A percentile compares a stretch with the other conserved stretches of the same genome.
phyloP scores from a whole-genome alignment of 805 yeast genomes.

The Teunomyces gatunensis region DNA sequence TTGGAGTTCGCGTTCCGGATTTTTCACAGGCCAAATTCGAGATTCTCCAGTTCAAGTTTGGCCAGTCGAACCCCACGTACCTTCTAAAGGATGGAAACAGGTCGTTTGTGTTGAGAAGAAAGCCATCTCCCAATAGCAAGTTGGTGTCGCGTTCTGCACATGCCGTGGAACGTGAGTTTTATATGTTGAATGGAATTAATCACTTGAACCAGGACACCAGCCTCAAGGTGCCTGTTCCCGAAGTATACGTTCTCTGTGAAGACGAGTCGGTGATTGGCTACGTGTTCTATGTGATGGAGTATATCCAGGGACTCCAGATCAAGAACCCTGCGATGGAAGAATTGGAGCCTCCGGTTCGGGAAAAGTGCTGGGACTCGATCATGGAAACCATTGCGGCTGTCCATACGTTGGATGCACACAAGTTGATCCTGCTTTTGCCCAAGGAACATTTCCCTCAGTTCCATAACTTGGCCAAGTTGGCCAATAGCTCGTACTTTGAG shows the following conservation, averaged over 20 bases:
- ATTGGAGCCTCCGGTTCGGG: slow-evolving; percentile 21
- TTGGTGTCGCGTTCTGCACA: slow-evolving; percentile 58
- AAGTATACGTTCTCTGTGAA: slow-evolving; percentile 51
- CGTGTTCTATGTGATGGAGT: slow-evolving; percentile 62
- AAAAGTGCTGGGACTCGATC: slow-evolving; percentile 46
- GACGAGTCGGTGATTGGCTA: slow-evolving; percentile 54
- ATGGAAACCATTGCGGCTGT: slow-evolving; percentile 47
- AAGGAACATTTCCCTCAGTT: slow-evolving; percentile 43
- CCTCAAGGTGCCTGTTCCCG: slow-evolving; percentile 52
- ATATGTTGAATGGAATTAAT: slow-evolving; percentile 41
- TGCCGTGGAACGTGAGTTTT: slow-evolving; percentile 60
- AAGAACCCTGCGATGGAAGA: slow-evolving; percentile 50
- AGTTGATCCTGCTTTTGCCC: slow-evolving; percentile 45
- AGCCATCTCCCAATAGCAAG: slow-evolving; percentile 50
- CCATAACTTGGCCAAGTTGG: slow-evolving; percentile 18
- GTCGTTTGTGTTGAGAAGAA: slow-evolving; percentile 51
- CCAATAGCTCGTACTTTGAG: slow-evolving; percentile 42
- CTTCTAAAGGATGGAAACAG: slow-evolving; percentile 38
- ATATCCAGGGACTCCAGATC: slow-evolving; percentile 54
- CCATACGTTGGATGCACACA: slow-evolving; percentile 47
- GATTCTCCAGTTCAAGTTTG: slow-evolving; percentile 55
- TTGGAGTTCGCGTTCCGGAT: slow-evolving; percentile 23
- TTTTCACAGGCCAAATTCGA: slow-evolving; percentile 16
- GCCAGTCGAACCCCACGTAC: slow-evolving; percentile 66
- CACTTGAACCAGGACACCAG: slow-evolving; percentile 19